phyloP scores from a whole-genome alignment of 306 rosid genomes.

The Sindora glabra region DNA sequence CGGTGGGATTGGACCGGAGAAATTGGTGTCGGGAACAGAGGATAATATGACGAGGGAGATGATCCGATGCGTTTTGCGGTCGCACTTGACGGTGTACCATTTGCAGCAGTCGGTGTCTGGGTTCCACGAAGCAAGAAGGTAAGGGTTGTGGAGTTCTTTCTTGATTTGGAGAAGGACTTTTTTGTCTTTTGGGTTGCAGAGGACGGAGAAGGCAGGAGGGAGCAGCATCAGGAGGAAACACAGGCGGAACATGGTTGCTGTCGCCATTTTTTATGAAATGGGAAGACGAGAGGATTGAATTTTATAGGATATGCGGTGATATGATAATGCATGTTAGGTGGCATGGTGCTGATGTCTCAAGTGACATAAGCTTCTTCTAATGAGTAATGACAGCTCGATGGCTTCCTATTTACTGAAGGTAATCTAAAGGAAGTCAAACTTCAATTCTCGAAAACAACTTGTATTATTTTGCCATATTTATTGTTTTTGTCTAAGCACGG shows the following conservation, averaged over 20 bases:
- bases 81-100: slow-evolving; percentile 35
- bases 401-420: too few relatives aligned
- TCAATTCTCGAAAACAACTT: too few relatives aligned
- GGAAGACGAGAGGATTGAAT: not conserved
- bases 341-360: not conserved
- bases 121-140: slow-evolving; percentile 39
- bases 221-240: not conserved
- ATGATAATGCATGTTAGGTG: not conserved
- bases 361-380: not conserved
- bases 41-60: slow-evolving; percentile 21
- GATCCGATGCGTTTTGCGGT: slow-evolving; percentile 26
- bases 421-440: too few relatives aligned
- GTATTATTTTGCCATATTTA: too few relatives aligned
- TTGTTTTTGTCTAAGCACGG: too few relatives aligned
- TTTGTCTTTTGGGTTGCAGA: slow-evolving; percentile 46
- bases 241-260: slow-evolving; percentile 1
- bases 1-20: slow-evolving; percentile 41
- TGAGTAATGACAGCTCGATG: too few relatives aligned
- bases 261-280: not conserved
- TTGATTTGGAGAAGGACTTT: slow-evolving; percentile 41
- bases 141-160: slow-evolving; percentile 38
- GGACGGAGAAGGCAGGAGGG: slow-evolving; percentile 27
- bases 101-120: slow-evolving; percentile 39
- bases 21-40: not conserved
- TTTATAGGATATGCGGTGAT: not conserved